Evolutionary conservation across 345 rosid genomes (phyloP), one percentile per base, ranked within the genome.

Genomic region (Lepidium aucheri): DNA sequence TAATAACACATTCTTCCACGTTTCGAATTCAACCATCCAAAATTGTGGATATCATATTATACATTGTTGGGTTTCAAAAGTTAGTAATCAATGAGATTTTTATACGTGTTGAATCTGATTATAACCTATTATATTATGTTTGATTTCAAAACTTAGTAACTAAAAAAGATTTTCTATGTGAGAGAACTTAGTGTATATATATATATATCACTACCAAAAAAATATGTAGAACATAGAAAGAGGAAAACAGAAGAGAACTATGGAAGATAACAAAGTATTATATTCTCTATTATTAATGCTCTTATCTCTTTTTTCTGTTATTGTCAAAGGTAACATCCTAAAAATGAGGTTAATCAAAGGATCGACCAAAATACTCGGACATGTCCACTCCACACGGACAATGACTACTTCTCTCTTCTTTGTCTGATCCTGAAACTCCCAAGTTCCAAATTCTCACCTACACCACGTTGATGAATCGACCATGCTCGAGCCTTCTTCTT

Each of bases 291-390:
- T 53, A 8, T 7, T 0, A 5, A 9, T 45, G 72, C 47, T 57
- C 40, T 46, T 11, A 4, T 57, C 22, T n/a, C 4, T 26, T 38
- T 7, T 26, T 50, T 44, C 61, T 34, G 34, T 64, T 43, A 13
- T 33, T 67, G 68, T 67, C 72, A 66, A 67, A 67, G 67, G 40
- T 7, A 45, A 17, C 14, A 43, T 60, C 68, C 73, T 67, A 73
- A 20, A 67, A 73, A 43, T 58, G 51, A 53, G 77, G 52, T 67
- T 52, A 4, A 66, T 67, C 73, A 73, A 60, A 44, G 63, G 53
- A 60, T 73, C 20, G n/a, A 73, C 76, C 72, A 65, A 42, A 58
- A 73, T 73, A 65, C 67, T 50, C 61, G 72, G 67, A 40, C 66
- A 47, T 65, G 34, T 58, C 67, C 60, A 61, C 56, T 47, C 34